These are phyloP conservation scores for Paramyrothecium roridum DNA, from an alignment of 2,329 filamentous ascomycete genomes.

Conservation along the genomic window DNA sequence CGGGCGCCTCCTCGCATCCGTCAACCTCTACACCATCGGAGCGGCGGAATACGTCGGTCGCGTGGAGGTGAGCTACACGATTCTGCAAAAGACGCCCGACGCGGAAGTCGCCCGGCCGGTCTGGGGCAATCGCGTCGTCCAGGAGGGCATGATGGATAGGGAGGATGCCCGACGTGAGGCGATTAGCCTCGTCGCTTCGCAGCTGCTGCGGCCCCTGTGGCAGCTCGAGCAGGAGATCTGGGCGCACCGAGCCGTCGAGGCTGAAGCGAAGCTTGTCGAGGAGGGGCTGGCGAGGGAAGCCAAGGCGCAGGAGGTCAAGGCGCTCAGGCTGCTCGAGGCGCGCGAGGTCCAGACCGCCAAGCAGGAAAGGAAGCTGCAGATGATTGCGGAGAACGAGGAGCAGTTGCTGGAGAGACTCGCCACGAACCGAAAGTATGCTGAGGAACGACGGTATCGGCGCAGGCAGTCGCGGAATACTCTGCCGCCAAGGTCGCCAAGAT, in stretches of 20 bases:
- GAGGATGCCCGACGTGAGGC: not conserved
- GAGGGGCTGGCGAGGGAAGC: too few relatives aligned
- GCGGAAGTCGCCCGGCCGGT: not conserved
- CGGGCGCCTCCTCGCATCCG: not conserved
- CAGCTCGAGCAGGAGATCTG: constrained; percentile 70
- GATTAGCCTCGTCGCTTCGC: not conserved
- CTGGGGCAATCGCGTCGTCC: not conserved
- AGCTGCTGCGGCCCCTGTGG: constrained; percentile 58
- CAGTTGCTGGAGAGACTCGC: too few relatives aligned
- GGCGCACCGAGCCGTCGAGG: constrained; percentile 24
- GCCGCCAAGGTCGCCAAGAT: too few relatives aligned
- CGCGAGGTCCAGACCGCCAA: too few relatives aligned
- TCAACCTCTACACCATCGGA: not conserved
- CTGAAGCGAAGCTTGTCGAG: not conserved
- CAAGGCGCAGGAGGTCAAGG: too few relatives aligned
- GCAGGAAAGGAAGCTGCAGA: too few relatives aligned
- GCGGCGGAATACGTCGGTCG: not conserved
- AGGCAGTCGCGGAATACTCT: too few relatives aligned
- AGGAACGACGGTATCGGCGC: too few relatives aligned
- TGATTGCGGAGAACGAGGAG: too few relatives aligned
- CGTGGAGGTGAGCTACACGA: constrained; percentile 3
- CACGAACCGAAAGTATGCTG: too few relatives aligned
- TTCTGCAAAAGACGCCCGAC: constrained; percentile 8
- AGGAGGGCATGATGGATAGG: not conserved
- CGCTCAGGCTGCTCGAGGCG: too few relatives aligned